Conservation (phyloP, 495 filamentous ascomycete species). For the Aspergillus saccharolyticus region DNA sequence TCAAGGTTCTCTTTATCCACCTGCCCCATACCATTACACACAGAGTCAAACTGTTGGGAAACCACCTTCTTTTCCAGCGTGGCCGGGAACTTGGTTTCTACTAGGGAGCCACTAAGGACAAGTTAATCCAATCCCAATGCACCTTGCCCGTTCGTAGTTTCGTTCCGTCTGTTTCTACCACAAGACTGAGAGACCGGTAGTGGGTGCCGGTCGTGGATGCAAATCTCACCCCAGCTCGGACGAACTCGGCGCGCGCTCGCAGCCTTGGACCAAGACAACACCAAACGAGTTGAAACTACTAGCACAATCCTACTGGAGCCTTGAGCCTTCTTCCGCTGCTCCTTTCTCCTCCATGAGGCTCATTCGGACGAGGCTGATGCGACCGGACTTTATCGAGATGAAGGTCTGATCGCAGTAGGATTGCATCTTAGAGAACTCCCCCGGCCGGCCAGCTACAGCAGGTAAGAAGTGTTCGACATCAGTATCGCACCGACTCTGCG, state of each 20-base stretch:
- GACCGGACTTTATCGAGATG: neutral
- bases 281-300: neutral
- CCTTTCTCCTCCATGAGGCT: neutral
- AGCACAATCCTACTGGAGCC: neutral
- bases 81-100: neutral
- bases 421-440: neutral
- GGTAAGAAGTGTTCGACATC: no score
- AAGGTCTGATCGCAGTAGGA: conserved; percentile 5
- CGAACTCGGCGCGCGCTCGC: neutral
- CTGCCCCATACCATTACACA: neutral
- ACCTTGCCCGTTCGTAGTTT: neutral
- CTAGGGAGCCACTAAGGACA: neutral
- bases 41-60: neutral
- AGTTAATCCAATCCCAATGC: neutral
- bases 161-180: neutral
- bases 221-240: neutral
- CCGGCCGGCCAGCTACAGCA: conserved; percentile 1
- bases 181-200: neutral
- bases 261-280: neutral
- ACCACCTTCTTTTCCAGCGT: neutral
- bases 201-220: no score
- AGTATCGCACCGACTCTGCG: no score
- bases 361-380: neutral
- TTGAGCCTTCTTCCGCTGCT: neutral
- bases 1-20: neutral